Evolutionary conservation across 2,329 filamentous ascomycete genomes (phyloP).

Genomic region (Paecilomyces formosus): DNA sequence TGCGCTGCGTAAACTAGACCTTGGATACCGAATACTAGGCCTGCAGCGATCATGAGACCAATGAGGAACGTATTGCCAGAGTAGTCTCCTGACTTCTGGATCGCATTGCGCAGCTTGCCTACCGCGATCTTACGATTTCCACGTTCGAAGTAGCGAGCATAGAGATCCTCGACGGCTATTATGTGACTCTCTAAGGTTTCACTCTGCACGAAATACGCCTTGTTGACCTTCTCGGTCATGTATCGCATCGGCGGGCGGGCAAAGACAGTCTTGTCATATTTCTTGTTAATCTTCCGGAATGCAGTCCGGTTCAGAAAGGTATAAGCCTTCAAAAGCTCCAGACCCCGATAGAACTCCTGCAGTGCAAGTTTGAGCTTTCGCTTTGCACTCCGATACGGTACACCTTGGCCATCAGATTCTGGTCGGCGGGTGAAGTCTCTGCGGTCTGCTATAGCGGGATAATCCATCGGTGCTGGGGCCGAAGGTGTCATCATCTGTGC

Average conservation of each 20-base stretch:
- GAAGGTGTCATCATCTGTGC: conserved; percentile 36
- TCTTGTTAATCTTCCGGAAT: conserved; percentile 97
- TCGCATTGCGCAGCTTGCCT: conserved; percentile 72
- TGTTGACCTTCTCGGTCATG: conserved; percentile 86
- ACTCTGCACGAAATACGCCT: conserved; percentile 85
- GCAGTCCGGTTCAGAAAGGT: conserved; percentile 83
- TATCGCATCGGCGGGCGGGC: conserved; percentile 71
- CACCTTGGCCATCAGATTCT: conserved; percentile 52
- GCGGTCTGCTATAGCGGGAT: conserved; percentile 20
- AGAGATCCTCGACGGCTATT: conserved; percentile 77
- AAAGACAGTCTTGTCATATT: conserved; percentile 87
- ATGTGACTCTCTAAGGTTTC: conserved; percentile 76
- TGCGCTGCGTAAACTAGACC: conserved; percentile 55
- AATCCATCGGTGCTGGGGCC: conserved; percentile 21
- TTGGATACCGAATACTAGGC: conserved; percentile 58
- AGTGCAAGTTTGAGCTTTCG: conserved; percentile 84
- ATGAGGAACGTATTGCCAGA: conserved; percentile 54
- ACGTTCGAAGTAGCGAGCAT: conserved; percentile 87
- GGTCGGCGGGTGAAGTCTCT: conserved; percentile 44
- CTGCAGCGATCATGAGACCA: conserved; percentile 61
- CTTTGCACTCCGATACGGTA: conserved; percentile 82
- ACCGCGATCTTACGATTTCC: conserved; percentile 89
- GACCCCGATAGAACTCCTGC: conserved; percentile 84
- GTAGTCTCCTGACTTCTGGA: conserved; percentile 51
- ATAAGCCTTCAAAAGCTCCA: conserved; percentile 89